phyloP scores from a whole-genome alignment of 441 rosid species.

The Pelargonium fulgidum region DNA sequence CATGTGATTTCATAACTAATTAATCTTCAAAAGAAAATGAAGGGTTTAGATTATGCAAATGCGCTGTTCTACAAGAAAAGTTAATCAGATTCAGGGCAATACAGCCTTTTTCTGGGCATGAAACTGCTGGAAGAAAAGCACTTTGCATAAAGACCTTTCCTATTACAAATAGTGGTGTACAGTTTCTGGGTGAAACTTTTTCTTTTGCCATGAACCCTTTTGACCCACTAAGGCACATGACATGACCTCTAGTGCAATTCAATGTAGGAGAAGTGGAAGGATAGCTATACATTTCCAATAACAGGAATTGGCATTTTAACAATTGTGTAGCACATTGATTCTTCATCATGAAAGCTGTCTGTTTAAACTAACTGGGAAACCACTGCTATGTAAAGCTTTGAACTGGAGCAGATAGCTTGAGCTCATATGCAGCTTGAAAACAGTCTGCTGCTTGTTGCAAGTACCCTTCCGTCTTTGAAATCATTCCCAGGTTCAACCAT shows the following conservation, averaged over 20 bases:
- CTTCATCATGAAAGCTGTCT: constrained; percentile 3
- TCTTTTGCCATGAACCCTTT: neutral
- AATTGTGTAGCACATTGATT: neutral
- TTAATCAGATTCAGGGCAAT: too few relatives aligned
- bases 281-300: neutral
- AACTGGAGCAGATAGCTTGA: constrained; percentile 64
- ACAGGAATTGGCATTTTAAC: neutral
- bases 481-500: constrained; percentile 73
- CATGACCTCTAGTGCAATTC: neutral
- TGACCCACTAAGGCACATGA: neutral
- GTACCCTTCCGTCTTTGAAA: constrained; percentile 77
- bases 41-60: too few relatives aligned
- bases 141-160: too few relatives aligned
- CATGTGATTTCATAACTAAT: too few relatives aligned
- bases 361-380: neutral
- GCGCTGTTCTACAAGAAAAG: too few relatives aligned
- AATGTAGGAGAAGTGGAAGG: neutral
- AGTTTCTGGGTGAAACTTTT: too few relatives aligned
- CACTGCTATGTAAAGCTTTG: constrained; percentile 34
- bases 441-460: constrained; percentile 78
- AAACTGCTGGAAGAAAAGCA: too few relatives aligned
- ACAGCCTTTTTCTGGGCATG: too few relatives aligned
- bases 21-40: too few relatives aligned
- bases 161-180: too few relatives aligned
- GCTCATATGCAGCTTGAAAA: constrained; percentile 90